phyloP scores from a whole-genome alignment of 768 basidiomycete genomes.

The Russula abietina region DNA sequence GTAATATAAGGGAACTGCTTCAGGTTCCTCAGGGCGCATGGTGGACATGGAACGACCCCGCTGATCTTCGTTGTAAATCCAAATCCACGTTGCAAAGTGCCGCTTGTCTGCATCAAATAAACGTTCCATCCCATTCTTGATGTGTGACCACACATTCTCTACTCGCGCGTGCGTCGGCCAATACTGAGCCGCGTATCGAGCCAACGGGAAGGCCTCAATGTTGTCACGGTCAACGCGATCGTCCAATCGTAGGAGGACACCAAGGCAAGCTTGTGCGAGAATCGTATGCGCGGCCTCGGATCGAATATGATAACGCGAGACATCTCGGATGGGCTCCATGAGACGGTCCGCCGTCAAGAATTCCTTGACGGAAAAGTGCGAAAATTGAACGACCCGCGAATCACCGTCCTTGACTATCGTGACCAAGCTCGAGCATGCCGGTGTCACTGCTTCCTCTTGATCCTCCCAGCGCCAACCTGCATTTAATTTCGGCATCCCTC shows the following conservation, averaged over 20 bases:
- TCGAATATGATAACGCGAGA: not conserved
- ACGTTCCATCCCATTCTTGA: not conserved
- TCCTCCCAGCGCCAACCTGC: not conserved
- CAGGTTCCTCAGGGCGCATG: not conserved
- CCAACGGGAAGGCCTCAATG: not conserved
- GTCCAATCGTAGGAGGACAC: not conserved
- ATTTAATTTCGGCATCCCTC: not conserved
- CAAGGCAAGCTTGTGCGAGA: conserved; percentile 1
- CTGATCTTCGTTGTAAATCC: not conserved
- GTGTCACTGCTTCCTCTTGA: not conserved
- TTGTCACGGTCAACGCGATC: not conserved
- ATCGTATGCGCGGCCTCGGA: not conserved
- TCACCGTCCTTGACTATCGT: not conserved
- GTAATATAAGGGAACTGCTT: not conserved
- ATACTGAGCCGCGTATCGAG: not conserved
- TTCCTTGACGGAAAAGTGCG: conserved; percentile 6
- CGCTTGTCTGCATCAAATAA: not conserved
- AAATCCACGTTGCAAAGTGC: not conserved
- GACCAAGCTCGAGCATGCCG: conserved; percentile 2
- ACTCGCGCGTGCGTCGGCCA: not conserved
- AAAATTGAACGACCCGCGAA: not conserved
- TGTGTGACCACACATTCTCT: not conserved
- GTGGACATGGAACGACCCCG: not conserved
- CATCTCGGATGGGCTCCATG: not conserved
- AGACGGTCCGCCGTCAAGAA: not conserved